phyloP scores from a whole-genome alignment of 352 stramenopile species.

The Elongisporangium senticosum region DNA sequence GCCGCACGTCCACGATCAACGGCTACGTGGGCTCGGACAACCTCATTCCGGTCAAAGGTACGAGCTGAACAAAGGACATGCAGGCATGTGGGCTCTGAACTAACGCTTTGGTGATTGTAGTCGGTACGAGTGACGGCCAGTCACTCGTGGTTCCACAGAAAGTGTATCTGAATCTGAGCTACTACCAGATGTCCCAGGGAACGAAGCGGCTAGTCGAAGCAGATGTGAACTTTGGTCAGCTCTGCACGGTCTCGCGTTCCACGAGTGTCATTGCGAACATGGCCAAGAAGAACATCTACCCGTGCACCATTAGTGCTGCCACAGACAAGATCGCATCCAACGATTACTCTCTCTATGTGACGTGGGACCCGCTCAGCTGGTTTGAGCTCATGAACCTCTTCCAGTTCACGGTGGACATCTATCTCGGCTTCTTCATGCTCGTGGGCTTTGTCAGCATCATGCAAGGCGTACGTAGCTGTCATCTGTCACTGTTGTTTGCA shows the following conservation, averaged over 20 bases:
- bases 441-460: conserved; percentile 86
- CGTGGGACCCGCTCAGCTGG: conserved; percentile 88
- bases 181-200: conserved; percentile 67
- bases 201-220: conserved; percentile 62
- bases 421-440: conserved; percentile 92
- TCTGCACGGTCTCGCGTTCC: conserved; percentile 68
- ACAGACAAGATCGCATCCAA: conserved; percentile 57
- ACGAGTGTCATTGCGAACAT: conserved; percentile 56
- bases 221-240: conserved; percentile 59
- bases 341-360: conserved; percentile 86
- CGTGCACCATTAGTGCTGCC: conserved; percentile 56
- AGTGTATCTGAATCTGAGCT: conserved; percentile 72
- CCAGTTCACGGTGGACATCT: conserved; percentile 92
- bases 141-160: conserved; percentile 53
- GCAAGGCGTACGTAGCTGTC: conserved; percentile 59
- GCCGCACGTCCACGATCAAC: conserved; percentile 41
- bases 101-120: conserved; percentile 10
- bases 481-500: not conserved
- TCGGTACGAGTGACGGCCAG: conserved; percentile 36
- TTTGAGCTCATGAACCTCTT: conserved; percentile 95
- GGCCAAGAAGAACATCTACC: conserved; percentile 60
- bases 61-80: not conserved
- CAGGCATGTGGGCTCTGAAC: not conserved
- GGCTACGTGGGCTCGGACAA: conserved; percentile 54
- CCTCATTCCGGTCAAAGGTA: conserved; percentile 73